Percentiles rank a stretch among this genome's conserved stretches.
phyloP scores from a whole-genome alignment of 2,329 filamentous ascomycete species.

The Fusarium sp. region DNA sequence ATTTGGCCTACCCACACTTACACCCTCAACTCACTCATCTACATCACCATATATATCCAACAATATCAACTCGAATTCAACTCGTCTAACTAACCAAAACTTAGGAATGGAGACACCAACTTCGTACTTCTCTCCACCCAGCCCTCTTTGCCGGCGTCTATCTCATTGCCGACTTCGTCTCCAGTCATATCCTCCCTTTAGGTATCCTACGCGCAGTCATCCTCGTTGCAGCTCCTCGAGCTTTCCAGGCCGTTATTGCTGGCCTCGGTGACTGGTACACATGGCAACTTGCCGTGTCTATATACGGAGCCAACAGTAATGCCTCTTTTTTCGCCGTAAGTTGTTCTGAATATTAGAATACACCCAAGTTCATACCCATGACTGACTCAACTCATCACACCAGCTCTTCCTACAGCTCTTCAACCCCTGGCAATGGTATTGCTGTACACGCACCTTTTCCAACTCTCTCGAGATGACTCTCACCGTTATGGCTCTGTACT shows the following conservation, averaged over 20 bases:
- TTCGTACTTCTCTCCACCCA: slow-evolving; percentile 94
- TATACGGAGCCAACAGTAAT: slow-evolving; percentile 76
- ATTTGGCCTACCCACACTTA: slow-evolving; percentile 2
- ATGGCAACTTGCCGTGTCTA: slow-evolving; percentile 80
- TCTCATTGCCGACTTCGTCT: slow-evolving; percentile 68
- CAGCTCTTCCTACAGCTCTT: slow-evolving; percentile 56
- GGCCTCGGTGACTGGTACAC: slow-evolving; percentile 87
- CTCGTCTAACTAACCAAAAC: slow-evolving; percentile 29
- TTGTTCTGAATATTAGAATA: neutral
- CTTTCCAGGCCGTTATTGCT: slow-evolving; percentile 82
- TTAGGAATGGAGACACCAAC: slow-evolving; percentile 91
- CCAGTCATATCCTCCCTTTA: slow-evolving; percentile 64
- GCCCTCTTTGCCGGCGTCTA: slow-evolving; percentile 85
- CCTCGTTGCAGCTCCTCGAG: slow-evolving; percentile 78
- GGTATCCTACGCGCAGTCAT: slow-evolving; percentile 72
- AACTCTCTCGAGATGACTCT: slow-evolving; percentile 94
- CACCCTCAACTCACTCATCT: slow-evolving; percentile 8
- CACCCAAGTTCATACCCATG: neutral
- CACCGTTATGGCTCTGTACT: slow-evolving; percentile 81
- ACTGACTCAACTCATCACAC: neutral
- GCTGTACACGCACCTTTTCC: slow-evolving; percentile 91
- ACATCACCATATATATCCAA: neutral
- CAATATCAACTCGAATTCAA: neutral
- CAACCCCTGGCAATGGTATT: slow-evolving; percentile 92
- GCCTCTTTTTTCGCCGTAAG: slow-evolving; percentile 79